Evolutionary conservation across 768 basidiomycete genomes (phyloP).

Genomic region (Panaeolus papilionaceus): DNA sequence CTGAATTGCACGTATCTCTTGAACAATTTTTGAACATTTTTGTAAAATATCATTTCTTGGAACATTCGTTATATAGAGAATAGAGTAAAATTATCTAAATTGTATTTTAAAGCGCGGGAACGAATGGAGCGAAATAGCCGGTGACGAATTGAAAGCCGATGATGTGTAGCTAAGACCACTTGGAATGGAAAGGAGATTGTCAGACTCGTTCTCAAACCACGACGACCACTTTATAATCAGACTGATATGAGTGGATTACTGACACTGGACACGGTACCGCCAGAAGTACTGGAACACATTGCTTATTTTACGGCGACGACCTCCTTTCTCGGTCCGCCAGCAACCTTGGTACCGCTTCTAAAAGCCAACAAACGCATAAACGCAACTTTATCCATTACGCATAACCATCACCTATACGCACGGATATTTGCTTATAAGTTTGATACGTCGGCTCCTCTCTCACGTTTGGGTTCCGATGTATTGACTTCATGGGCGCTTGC

Average conservation of each 20-base stretch:
- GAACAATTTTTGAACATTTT: background rate
- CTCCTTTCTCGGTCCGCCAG: conserved; percentile 63
- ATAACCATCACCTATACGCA: conserved; percentile 76
- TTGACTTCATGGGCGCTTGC: conserved; percentile 54
- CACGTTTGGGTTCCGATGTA: conserved; percentile 52
- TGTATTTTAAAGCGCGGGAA: conserved; percentile 18
- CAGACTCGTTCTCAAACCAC: conserved; percentile 19
- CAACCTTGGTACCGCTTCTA: conserved; percentile 62
- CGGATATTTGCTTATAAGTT: conserved; percentile 73
- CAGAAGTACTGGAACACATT: conserved; percentile 82
- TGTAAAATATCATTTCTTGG: background rate
- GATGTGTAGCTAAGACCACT: conserved; percentile 16
- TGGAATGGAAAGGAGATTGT: conserved; percentile 22
- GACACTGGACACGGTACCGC: conserved; percentile 61
- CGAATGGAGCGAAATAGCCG: conserved; percentile 25
- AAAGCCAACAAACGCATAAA: conserved; percentile 54
- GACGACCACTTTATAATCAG: conserved; percentile 8
- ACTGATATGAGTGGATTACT: conserved; percentile 31
- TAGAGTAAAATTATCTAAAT: conserved; percentile 6
- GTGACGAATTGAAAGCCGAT: conserved; percentile 24
- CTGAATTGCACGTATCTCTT: background rate
- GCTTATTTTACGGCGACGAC: conserved; percentile 67
- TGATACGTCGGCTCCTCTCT: conserved; percentile 56
- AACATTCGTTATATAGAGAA: background rate
- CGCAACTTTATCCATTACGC: conserved; percentile 51